A percentile compares a stretch with the other conserved stretches of the same genome.
Evolutionary conservation across 2,329 filamentous ascomycete species (phyloP).

Genomic region (Talaromyces sp.): DNA sequence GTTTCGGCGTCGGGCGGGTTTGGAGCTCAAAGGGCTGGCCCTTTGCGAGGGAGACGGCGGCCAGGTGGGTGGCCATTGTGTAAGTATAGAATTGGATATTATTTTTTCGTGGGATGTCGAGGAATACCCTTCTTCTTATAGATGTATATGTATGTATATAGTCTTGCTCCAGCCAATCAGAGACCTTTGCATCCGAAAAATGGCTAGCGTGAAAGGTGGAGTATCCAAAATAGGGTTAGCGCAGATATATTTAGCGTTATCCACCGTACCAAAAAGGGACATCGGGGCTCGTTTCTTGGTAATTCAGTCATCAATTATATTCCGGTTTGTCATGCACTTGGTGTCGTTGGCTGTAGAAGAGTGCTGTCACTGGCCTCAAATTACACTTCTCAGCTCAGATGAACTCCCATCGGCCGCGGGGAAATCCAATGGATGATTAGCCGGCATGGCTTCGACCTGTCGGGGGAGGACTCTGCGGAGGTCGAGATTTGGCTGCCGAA

Average conservation of each 20-base stretch:
- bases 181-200: background rate
- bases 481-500: slow-evolving; percentile 47
- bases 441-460: background rate
- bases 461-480: slow-evolving; percentile 16
- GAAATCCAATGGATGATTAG: background rate
- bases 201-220: background rate
- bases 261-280: background rate
- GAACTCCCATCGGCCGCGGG: background rate
- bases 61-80: slow-evolving; percentile 36
- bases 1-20: slow-evolving; percentile 39
- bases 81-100: background rate
- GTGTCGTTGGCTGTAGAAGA: background rate
- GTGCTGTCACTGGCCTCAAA: background rate
- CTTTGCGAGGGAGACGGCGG: slow-evolving; percentile 34
- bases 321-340: background rate
- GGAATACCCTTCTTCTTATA: background rate
- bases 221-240: background rate
- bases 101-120: background rate
- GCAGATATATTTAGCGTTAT: background rate
- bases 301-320: background rate
- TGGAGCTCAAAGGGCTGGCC: slow-evolving; percentile 35
- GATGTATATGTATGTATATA: background rate
- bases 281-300: background rate
- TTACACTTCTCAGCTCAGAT: background rate
- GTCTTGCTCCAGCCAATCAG: background rate